These are phyloP conservation scores for Lichtheimia ramosa DNA, from an alignment of 371 early-diverging fungal species.

Conservation along the genomic window DNA sequence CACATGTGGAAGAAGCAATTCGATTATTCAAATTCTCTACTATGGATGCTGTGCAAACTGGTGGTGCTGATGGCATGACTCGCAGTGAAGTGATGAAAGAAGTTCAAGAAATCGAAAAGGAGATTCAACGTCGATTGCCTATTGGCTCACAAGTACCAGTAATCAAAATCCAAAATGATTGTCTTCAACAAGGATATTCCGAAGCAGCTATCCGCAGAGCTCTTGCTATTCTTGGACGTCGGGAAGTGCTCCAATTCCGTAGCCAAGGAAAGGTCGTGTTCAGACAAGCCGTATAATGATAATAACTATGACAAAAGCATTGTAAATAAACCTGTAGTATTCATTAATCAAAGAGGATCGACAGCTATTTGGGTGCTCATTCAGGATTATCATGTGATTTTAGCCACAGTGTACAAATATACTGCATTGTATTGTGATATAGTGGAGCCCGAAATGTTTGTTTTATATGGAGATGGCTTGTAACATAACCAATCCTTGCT, in stretches of 20 bases:
- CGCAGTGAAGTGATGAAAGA: conserved; percentile 72
- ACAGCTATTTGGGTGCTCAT: too few species aligned
- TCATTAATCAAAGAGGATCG: too few species aligned
- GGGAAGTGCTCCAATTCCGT: conserved; percentile 84
- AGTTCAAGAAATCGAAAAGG: conserved; percentile 79
- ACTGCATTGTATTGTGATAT: too few species aligned
- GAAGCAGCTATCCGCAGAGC: conserved; percentile 74
- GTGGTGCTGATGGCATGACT: conserved; percentile 77
- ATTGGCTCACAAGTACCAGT: conserved; percentile 85
- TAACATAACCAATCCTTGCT: too few species aligned
- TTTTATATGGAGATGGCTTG: too few species aligned
- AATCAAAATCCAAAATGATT: conserved; percentile 69
- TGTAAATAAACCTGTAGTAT: neutral
- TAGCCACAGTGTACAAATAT: too few species aligned
- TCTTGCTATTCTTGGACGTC: conserved; percentile 76
- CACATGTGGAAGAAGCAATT: conserved; percentile 99
- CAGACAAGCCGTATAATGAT: conserved; percentile 18
- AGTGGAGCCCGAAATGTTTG: too few species aligned
- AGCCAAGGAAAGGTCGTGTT: conserved; percentile 67
- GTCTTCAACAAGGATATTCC: conserved; percentile 65
- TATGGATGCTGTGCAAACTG: conserved; percentile 93
- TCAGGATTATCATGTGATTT: too few species aligned
- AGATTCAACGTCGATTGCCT: conserved; percentile 84
- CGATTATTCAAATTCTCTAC: conserved; percentile 98
- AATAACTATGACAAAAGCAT: neutral